A percentile compares a stretch with the other conserved stretches of the same genome.
phyloP scores from a whole-genome alignment of 2,329 filamentous ascomycete genomes.

The Epichloe gansuensis region DNA sequence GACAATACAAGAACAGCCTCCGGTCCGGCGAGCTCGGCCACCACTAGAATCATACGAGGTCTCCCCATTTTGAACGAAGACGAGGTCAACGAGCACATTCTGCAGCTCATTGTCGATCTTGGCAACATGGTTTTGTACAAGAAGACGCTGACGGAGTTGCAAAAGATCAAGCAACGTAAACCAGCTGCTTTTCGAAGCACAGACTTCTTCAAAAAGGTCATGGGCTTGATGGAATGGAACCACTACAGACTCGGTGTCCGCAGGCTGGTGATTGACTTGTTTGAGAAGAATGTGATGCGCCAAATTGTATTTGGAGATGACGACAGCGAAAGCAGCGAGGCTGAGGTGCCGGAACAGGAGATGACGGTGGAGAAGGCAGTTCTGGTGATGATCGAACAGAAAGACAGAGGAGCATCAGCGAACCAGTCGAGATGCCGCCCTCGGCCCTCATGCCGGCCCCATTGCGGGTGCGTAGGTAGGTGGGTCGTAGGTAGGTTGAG shows the following conservation, averaged over 20 bases:
- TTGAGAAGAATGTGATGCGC: slow-evolving; percentile 80
- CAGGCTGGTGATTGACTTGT: slow-evolving; percentile 84
- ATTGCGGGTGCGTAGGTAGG: slow-evolving; percentile 20
- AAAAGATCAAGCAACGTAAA: slow-evolving; percentile 65
- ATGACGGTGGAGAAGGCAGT: slow-evolving; percentile 39
- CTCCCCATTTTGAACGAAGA: slow-evolving; percentile 41
- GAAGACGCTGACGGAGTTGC: slow-evolving; percentile 70
- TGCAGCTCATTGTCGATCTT: slow-evolving; percentile 76
- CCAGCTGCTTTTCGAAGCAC: slow-evolving; percentile 64
- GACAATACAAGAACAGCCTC: slow-evolving; percentile 35
- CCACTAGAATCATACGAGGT: slow-evolving; percentile 31
- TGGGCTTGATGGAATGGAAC: slow-evolving; percentile 76
- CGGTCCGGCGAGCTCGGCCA: slow-evolving; percentile 28
- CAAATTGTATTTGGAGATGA: slow-evolving; percentile 63
- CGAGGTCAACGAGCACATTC: slow-evolving; percentile 62
- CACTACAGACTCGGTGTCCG: slow-evolving; percentile 80
- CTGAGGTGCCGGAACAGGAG: slow-evolving; percentile 40
- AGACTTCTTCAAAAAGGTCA: slow-evolving; percentile 70
- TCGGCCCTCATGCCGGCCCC: slow-evolving; percentile 23
- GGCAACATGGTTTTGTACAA: slow-evolving; percentile 91
- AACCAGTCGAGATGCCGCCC: slow-evolving; percentile 24
- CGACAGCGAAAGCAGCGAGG: slow-evolving; percentile 54
- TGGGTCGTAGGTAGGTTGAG: slow-evolving; percentile 7
- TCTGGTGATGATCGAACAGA: slow-evolving; percentile 44
- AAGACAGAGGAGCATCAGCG: slow-evolving; percentile 42